Conservation (phyloP, 2,329 filamentous ascomycete genomes). For the Seiridium cupressi region DNA sequence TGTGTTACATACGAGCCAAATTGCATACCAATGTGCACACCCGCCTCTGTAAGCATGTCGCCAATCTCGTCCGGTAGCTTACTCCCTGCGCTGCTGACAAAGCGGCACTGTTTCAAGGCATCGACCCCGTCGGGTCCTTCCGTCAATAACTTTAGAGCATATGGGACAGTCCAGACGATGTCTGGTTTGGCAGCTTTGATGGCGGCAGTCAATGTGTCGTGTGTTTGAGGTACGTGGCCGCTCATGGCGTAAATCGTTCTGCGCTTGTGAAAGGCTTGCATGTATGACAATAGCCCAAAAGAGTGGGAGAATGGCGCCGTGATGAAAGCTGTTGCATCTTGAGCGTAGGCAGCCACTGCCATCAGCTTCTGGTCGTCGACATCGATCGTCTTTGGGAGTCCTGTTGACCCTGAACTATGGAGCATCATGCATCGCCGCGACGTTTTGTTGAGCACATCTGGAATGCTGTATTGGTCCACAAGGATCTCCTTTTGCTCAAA, state of each 20-base stretch:
- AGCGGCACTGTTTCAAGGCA: conserved; percentile 36
- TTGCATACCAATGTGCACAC: conserved; percentile 49
- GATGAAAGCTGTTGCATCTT: conserved; percentile 40
- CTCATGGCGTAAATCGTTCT: conserved; percentile 48
- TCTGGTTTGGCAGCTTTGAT: conserved; percentile 40
- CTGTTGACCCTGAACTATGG: not conserved
- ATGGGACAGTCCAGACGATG: conserved; percentile 55
- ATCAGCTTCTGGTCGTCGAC: conserved; percentile 29
- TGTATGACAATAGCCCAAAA: conserved; percentile 47
- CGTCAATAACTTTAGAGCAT: conserved; percentile 54
- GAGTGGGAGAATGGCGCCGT: conserved; percentile 51
- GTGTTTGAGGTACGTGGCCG: conserved; percentile 46
- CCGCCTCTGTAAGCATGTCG: conserved; percentile 42
- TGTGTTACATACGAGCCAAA: conserved; percentile 41
- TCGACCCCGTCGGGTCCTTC: conserved; percentile 51
- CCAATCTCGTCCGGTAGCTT: conserved; percentile 53
- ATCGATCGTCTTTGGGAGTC: not conserved
- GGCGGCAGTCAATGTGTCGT: conserved; percentile 36
- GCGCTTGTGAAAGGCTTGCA: conserved; percentile 42
- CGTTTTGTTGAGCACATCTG: conserved; percentile 3
- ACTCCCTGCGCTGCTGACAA: conserved; percentile 50
- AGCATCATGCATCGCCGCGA: conserved; percentile 15
- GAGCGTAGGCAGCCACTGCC: conserved; percentile 40
- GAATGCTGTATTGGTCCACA: not conserved
- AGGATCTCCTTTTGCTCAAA: not conserved